Evolutionary conservation across 2,329 filamentous ascomycete species (phyloP), one percentile per base, ranked within the genome.

Genomic region (Paradendryphiella salina): DNA sequence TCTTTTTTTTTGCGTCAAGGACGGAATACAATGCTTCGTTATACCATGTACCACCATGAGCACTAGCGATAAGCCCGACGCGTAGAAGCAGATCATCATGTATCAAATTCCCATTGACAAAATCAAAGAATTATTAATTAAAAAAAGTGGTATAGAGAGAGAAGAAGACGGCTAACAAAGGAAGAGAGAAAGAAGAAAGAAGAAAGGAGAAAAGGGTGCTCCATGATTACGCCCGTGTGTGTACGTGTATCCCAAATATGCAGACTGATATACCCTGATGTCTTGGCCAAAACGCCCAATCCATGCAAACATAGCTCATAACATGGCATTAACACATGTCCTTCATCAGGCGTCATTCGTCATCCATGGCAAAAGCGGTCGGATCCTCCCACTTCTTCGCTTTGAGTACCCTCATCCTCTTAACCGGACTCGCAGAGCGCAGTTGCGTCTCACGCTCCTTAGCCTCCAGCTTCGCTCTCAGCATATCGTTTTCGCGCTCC

Each of bases 321-420:
- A 42, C 13, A 40, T 15, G 28, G 37, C 49, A 15, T 52, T 31
- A 33, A 29, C n/a, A 15, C 17, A 35, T 31, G 23, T 33, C 17
- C 6, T 28, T 41, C 40, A n/a, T 35, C 9, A n/a, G 20, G 20
- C 20, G 20, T 59, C 44, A 60, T 34, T 57, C 43, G 54, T 65
- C 61, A 35, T 60, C 57, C 35, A 57, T 23, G n/a, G 55, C 57
- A 40, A 63, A 55, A 9, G 44, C 49, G 4, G 38, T 50, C 48
- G 68, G 71, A 56, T 72, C 69, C 41, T 75, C 72, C 76, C 77
- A 80, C 67, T 72, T 76, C 66, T 76, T 77, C 43, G 72, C 70
- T 70, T 80, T 80, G 28, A 80, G 59, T 42, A 78, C 75, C 52
- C 77, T 69, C 70, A 79, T 75, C 69, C 77, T 79, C 71, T 77